Evolutionary conservation across 2,329 filamentous ascomycete genomes (phyloP).

Genomic region (Paracamarosporium sp.): DNA sequence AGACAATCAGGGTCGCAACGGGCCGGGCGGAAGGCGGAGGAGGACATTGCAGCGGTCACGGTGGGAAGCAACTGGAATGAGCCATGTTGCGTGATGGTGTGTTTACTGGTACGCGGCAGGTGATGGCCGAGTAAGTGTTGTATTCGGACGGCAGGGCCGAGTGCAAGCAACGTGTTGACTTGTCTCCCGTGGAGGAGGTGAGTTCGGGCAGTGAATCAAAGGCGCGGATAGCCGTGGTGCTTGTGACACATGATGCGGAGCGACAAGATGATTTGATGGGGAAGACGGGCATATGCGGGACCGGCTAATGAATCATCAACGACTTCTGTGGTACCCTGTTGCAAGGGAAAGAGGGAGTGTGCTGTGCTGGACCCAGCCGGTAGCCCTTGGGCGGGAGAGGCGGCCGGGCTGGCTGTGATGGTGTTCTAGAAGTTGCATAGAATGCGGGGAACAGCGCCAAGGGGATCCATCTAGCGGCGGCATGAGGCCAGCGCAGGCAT

Average conservation of each 20-base stretch:
- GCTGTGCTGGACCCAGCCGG: slow-evolving; percentile 6
- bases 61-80: slow-evolving; percentile 34
- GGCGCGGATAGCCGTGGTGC: not conserved
- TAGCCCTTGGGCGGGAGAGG: slow-evolving; percentile 1
- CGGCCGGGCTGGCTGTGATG: not conserved
- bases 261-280: not conserved
- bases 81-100: slow-evolving; percentile 7
- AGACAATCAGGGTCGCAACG: slow-evolving; percentile 41
- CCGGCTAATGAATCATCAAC: not conserved
- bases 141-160: not conserved
- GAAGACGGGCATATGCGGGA: slow-evolving; percentile 2
- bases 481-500: not conserved
- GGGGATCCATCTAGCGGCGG: not conserved
- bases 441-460: not conserved
- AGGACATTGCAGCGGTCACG: slow-evolving; percentile 30
- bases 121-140: not conserved
- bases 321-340: not conserved
- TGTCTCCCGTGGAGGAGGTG: slow-evolving; percentile 3
- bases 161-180: slow-evolving; percentile 2
- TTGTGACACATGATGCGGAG: not conserved
- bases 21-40: slow-evolving; percentile 45
- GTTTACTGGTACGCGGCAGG: not conserved
- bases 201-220: not conserved
- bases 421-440: slow-evolving; percentile 7
- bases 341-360: not conserved